Percentiles rank a stretch among this genome's conserved stretches.
phyloP scores from a whole-genome alignment of 208 protist species.

The Acanthamoeba quina region DNA sequence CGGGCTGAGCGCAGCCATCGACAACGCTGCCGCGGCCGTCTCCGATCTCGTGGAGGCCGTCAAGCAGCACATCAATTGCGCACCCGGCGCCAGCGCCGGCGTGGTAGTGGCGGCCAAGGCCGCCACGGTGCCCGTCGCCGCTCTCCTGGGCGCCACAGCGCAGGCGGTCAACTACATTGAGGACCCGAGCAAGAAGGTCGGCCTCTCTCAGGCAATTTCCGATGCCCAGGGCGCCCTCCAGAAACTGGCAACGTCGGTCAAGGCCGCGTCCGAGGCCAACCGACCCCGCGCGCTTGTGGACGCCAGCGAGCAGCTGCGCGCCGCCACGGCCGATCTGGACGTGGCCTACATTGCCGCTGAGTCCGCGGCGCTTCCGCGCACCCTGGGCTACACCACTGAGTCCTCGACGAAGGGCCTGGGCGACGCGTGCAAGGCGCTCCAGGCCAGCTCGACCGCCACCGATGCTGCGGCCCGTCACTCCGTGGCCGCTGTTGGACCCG shows the following conservation, averaged over 20 bases:
- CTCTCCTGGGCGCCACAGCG: constrained; percentile 12
- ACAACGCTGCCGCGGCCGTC: not conserved
- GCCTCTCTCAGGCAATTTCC: not conserved
- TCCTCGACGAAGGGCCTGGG: not conserved
- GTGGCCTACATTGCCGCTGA: constrained; percentile 47
- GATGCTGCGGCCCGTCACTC: not conserved
- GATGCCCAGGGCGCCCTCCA: constrained; percentile 42
- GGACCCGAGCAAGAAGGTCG: constrained; percentile 13
- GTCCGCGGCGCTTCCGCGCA: constrained; percentile 35
- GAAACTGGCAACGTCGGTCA: constrained; percentile 55
- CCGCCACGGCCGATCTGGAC: constrained; percentile 43
- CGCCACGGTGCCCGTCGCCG: not conserved
- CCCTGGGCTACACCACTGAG: not conserved
- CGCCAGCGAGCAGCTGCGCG: constrained; percentile 30
- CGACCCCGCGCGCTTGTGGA: constrained; percentile 1
- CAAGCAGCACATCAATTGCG: not conserved
- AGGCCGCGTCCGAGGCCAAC: constrained; percentile 31
- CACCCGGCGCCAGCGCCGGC: not conserved
- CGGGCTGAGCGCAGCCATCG: not conserved
- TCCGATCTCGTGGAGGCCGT: not conserved
- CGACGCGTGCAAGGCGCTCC: constrained; percentile 21
- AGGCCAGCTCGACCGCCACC: not conserved
- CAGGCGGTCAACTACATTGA: not conserved
- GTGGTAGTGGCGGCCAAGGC: constrained; percentile 56
- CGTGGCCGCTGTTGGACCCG: constrained; percentile 35